Evolutionary conservation across 305 asterid species (phyloP).

Genomic region (Fraxinus floribunda): DNA sequence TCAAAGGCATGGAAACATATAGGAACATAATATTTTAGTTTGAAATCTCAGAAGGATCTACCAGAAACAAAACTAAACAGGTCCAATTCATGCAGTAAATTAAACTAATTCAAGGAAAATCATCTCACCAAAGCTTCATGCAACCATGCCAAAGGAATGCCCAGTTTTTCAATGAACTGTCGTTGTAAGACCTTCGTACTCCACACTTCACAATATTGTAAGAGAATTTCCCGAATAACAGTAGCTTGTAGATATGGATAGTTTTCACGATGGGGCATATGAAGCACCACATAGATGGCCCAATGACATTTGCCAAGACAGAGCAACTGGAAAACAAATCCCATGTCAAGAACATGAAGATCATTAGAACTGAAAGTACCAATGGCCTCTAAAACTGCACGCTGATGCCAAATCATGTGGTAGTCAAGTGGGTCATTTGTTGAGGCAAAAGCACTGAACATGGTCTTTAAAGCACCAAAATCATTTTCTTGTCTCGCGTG

Average conservation of each 20-base stretch:
- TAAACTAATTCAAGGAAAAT: slow-evolving; percentile 14
- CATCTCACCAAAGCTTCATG: slow-evolving; percentile 89
- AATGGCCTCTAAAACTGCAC: slow-evolving; percentile 87
- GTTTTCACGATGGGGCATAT: slow-evolving; percentile 85
- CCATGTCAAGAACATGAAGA: slow-evolving; percentile 91
- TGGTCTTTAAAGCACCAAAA: slow-evolving; percentile 69
- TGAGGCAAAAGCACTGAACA: slow-evolving; percentile 94
- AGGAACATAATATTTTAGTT: neutral
- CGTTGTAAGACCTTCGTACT: slow-evolving; percentile 61
- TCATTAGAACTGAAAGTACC: slow-evolving; percentile 83
- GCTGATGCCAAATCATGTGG: slow-evolving; percentile 99
- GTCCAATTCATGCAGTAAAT: slow-evolving; percentile 9
- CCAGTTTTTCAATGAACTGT: slow-evolving; percentile 74
- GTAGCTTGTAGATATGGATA: slow-evolving; percentile 74
- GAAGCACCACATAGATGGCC: slow-evolving; percentile 96
- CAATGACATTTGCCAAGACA: slow-evolving; percentile 89
- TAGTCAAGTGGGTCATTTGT: slow-evolving; percentile 93
- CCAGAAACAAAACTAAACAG: slow-evolving; percentile 15
- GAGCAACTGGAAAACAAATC: slow-evolving; percentile 83
- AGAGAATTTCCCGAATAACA: slow-evolving; percentile 79
- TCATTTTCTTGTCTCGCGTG: slow-evolving; percentile 78
- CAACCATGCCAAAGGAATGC: slow-evolving; percentile 88
- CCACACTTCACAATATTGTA: slow-evolving; percentile 92
- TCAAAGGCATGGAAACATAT: slow-evolving; percentile 19
- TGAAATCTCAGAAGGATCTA: slow-evolving; percentile 10